Base-by-base conservation (phyloP, 1,139 yeast genomes). In the Sugiyamaella paludigena region DNA sequence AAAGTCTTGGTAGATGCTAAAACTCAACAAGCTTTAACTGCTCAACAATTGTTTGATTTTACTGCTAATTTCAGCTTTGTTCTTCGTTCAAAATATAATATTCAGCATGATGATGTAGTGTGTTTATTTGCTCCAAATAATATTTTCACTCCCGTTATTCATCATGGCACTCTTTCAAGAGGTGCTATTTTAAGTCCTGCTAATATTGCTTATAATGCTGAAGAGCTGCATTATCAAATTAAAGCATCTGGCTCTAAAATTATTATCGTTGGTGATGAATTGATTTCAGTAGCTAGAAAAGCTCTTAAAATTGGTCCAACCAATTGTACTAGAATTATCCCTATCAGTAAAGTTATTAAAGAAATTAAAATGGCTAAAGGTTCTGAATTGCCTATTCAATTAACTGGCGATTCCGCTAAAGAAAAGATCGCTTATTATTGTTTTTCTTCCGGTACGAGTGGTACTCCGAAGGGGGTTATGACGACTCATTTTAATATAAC, bases 371-470 rank as follows among this genome's bases (percentile, higher is more conserved):
- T 36, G 10, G 47, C 52, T 29, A 45, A 47, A 2, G 50, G 50
- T 13, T 41, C 44, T 5, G 50, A 44, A 30, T 19, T 33, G 4
- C 54, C 55, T 3, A 35, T 48, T 2, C 38, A 38, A 6, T 33
- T 54, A n/a, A 47, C 54, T 7, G 59, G 59, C 7, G 51, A 52
- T 9, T 26, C 40, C 1, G 54, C 54, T 19, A 42, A 43, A 15
- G 45, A 49, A 7, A 61, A 64, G 41, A 59, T 59, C 9, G 73
- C 73, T 10, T 68, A 67, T 52, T 64, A 66, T 50, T 70, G 73
- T 54, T 86, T 84, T 65, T 84, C 94, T 3, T 81, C 88, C 2
- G 92, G 92, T 29, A 83, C 92, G 11, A 81, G 88, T 2, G 91
- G 91, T 9, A 65, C 74, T 41, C 88, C 91, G 28, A 84, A 85